These are phyloP conservation scores for Raphanus hybrid DNA, from an alignment of 441 rosid genomes.

Conservation along the genomic window DNA sequence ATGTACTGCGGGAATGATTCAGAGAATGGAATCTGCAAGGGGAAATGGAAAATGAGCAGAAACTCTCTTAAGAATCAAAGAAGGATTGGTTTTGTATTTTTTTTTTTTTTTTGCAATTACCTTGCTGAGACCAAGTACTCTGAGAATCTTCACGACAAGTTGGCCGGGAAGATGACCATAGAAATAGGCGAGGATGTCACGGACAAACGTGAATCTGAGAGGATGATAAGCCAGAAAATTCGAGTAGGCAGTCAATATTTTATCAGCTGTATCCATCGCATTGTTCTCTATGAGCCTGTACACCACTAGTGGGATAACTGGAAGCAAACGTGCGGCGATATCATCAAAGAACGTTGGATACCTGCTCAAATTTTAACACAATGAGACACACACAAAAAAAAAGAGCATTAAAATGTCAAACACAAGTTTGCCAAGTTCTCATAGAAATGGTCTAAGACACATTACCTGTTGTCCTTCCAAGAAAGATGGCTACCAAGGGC, in stretches of 20 bases:
- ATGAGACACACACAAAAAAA: too few relatives aligned
- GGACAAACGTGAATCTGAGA: slow-evolving; percentile 89
- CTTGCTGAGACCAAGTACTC: slow-evolving; percentile 89
- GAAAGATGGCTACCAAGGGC: slow-evolving; percentile 98
- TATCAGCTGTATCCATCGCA: slow-evolving; percentile 77
- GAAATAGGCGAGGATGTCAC: slow-evolving; percentile 95
- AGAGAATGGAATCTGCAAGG: slow-evolving; percentile 82
- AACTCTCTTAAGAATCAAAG: too few relatives aligned
- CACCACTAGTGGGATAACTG: slow-evolving; percentile 87
- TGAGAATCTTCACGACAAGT: slow-evolving; percentile 71
- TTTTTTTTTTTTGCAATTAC: too few relatives aligned
- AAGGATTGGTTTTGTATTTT: too few relatives aligned
- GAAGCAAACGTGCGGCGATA: slow-evolving; percentile 86
- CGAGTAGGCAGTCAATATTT: slow-evolving; percentile 63
- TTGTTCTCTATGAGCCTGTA: slow-evolving; percentile 95
- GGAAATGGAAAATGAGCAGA: not conserved
- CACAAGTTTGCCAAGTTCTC: not conserved
- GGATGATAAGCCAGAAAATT: slow-evolving; percentile 80
- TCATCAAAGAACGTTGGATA: slow-evolving; percentile 96
- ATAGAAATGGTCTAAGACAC: not conserved
- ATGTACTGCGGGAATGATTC: slow-evolving; percentile 93
- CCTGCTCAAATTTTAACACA: slow-evolving; percentile 45
- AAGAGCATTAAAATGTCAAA: too few relatives aligned
- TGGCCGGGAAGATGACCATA: slow-evolving; percentile 91
- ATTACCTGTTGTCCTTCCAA: slow-evolving; percentile 94